Percentiles rank a stretch among this genome's conserved stretches.
Evolutionary conservation across 176 grass and related monocot species (phyloP).

Genomic region (Musa troglodytarum): DNA sequence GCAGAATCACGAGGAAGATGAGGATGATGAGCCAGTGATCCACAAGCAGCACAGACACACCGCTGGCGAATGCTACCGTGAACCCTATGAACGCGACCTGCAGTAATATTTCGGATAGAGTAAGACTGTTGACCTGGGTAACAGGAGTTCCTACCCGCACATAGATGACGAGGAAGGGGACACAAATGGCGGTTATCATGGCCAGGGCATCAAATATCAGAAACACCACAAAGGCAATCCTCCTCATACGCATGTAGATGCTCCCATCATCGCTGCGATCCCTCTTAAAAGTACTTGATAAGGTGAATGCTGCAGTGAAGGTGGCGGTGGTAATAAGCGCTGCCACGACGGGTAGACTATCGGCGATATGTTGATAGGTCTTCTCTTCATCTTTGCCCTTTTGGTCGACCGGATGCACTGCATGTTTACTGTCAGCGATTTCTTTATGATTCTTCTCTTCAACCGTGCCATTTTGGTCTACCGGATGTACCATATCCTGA

Average conservation of each 20-base stretch:
- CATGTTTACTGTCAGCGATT: background rate
- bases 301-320: conserved; percentile 24
- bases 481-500: too few species aligned
- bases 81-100: background rate
- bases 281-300: conserved; percentile 11
- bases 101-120: background rate
- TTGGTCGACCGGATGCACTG: background rate
- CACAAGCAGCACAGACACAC: background rate
- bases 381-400: background rate
- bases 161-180: background rate
- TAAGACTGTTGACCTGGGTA: background rate
- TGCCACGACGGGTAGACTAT: background rate
- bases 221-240: conserved; percentile 8
- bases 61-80: background rate
- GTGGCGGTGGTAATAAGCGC: conserved; percentile 20
- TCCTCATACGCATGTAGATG: background rate
- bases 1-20: background rate
- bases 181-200: background rate
- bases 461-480: too few species aligned
- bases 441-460: too few species aligned
- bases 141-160: background rate
- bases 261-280: background rate
- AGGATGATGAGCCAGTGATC: conserved; percentile 12
- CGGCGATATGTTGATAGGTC: background rate
- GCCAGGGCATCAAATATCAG: conserved; percentile 2